Percentiles rank a stretch among this genome's conserved stretches.
Conservation (phyloP, 257 asterid species). For the Solanum pimpinellifolium region DNA sequence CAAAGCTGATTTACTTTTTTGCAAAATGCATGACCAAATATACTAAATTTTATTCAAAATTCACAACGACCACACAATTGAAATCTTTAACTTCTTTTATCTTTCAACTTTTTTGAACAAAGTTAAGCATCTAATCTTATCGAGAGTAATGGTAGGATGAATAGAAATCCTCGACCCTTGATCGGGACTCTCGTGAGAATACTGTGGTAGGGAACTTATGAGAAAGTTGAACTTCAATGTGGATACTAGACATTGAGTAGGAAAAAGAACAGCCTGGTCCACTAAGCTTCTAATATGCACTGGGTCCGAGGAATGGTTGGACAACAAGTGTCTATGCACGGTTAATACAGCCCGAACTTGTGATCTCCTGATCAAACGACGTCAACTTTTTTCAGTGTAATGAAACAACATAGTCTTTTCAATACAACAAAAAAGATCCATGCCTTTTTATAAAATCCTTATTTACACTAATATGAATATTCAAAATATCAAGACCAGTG, state of each 20-base stretch:
- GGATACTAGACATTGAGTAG: no score
- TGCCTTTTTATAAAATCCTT: background rate
- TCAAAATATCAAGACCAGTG: background rate
- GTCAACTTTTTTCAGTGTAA: background rate
- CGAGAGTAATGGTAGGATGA: background rate
- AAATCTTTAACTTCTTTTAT: background rate
- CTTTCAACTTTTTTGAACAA: background rate
- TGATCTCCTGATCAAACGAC: background rate
- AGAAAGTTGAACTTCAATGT: no score
- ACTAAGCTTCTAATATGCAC: no score
- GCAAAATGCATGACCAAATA: background rate
- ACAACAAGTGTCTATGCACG: background rate
- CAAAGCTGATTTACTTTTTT: background rate
- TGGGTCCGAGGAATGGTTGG: no score
- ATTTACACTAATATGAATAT: background rate
- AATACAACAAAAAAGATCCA: background rate
- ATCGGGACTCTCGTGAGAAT: rapidly evolving
- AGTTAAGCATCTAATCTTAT: background rate
- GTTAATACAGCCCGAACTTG: background rate
- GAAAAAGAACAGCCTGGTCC: no score
- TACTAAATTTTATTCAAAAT: background rate
- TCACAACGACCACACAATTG: background rate
- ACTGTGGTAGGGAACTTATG: no score
- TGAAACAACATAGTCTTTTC: no score
- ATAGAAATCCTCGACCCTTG: background rate